Evolutionary conservation across 1,284 basidiomycete genomes (phyloP).

Genomic region (Gomphus bonarii): DNA sequence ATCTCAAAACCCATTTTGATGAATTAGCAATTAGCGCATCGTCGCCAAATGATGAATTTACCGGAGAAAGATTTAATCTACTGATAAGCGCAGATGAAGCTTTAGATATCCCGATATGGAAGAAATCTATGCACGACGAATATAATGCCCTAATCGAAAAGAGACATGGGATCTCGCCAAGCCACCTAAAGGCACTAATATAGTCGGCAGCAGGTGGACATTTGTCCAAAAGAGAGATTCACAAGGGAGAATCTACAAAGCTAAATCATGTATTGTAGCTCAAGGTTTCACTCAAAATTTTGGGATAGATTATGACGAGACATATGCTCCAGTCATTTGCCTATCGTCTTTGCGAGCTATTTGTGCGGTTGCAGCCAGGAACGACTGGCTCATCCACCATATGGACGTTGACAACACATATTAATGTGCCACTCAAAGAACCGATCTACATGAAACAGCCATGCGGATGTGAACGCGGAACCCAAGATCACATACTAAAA

Average conservation of each 20-base stretch:
- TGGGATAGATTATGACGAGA: constrained; percentile 23
- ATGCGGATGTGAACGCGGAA: constrained; percentile 9
- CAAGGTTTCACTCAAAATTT: constrained; percentile 26
- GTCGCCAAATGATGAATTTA: constrained; percentile 1
- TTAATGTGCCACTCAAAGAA: constrained; percentile 17
- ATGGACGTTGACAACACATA: background rate
- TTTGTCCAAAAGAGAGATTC: constrained; percentile 24
- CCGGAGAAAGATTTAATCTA: too few species aligned
- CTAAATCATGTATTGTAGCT: constrained; percentile 27
- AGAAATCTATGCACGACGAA: background rate
- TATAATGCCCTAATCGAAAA: background rate
- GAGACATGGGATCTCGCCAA: constrained; percentile 15
- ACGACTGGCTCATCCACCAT: too few species aligned
- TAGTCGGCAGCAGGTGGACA: constrained; percentile 22
- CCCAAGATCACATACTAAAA: background rate
- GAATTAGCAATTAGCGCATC: too few species aligned
- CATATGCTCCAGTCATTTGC: constrained; percentile 22
- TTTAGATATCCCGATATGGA: background rate
- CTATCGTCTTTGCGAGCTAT: too few species aligned
- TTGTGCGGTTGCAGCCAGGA: too few species aligned
- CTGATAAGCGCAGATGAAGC: too few species aligned
- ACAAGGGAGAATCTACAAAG: constrained; percentile 17
- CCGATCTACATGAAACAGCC: constrained; percentile 20
- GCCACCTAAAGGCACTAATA: constrained; percentile 15
- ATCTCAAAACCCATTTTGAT: too few species aligned